Evolutionary conservation across 495 filamentous ascomycete genomes (phyloP).

Genomic region (Tuber microsphaerosporum): DNA sequence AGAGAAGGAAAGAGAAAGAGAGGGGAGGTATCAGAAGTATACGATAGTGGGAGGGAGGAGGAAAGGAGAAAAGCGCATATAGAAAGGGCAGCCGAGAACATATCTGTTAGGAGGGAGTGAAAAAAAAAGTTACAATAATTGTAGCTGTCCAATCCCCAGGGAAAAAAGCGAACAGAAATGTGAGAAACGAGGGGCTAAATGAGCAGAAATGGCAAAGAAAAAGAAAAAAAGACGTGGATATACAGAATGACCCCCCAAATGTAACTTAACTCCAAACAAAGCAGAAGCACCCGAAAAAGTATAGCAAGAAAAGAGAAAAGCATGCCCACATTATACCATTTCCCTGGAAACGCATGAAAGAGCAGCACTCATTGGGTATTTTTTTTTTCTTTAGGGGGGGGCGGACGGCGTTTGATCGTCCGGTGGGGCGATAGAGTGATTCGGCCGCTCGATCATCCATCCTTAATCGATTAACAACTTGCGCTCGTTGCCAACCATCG

Average conservation of each 20-base stretch:
- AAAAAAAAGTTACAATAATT: background rate
- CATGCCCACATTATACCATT: background rate
- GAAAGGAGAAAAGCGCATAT: background rate
- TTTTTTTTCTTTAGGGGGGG: background rate
- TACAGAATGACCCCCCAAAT: constrained; percentile 20
- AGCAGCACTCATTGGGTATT: background rate
- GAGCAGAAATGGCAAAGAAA: background rate
- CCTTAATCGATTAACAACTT: constrained; percentile 84
- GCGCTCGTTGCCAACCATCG: constrained; percentile 75
- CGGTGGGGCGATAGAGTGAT: background rate
- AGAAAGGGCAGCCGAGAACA: background rate
- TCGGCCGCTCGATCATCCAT: background rate
- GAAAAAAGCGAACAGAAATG: background rate
- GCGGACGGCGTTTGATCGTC: background rate
- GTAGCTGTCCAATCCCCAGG: background rate
- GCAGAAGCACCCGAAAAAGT: constrained; percentile 9
- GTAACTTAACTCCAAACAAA: constrained; percentile 35
- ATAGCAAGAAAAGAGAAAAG: constrained; percentile 12
- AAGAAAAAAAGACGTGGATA: constrained; percentile 3
- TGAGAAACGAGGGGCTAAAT: background rate
- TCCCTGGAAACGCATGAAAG: background rate
- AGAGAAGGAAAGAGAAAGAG: background rate
- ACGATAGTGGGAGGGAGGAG: background rate
- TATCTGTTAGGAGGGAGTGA: background rate
- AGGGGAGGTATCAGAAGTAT: constrained; percentile 4